Percentiles rank a stretch among this genome's conserved stretches.
Conservation (phyloP, 2,329 filamentous ascomycete species). For the Stachybotrys chlorohalonatus region DNA sequence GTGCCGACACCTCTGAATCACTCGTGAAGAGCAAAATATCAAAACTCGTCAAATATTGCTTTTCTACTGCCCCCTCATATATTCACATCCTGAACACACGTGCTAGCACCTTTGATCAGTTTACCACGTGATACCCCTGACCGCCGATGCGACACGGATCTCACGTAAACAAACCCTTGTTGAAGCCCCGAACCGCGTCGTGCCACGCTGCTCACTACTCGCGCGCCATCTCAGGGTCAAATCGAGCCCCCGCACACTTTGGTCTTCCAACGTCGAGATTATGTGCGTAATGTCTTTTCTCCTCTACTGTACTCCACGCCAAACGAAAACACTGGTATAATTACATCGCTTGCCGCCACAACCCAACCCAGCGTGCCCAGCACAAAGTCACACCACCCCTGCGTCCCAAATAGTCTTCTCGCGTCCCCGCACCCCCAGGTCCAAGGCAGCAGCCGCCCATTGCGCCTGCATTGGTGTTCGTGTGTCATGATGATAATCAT, state of each 20-base stretch:
- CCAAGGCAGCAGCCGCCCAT: not conserved
- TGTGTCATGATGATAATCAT: not conserved
- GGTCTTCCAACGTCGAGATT: not conserved
- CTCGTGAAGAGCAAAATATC: no score
- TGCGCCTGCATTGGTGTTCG: not conserved
- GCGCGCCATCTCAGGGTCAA: not conserved
- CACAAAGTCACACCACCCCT: not conserved
- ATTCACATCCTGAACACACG: no score
- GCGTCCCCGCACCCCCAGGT: not conserved
- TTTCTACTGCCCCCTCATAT: no score
- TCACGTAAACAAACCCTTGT: not conserved
- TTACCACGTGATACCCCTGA: not conserved
- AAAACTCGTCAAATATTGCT: no score
- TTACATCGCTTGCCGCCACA: conserved; percentile 4
- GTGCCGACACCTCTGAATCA: no score
- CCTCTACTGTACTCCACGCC: not conserved
- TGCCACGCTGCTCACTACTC: not conserved
- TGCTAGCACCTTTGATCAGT: not conserved
- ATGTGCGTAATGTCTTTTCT: not conserved
- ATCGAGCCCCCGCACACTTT: not conserved
- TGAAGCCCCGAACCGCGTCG: not conserved
- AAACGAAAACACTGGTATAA: not conserved
- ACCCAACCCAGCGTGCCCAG: conserved; percentile 7
- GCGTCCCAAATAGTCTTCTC: not conserved
- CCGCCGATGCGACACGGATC: not conserved